Evolutionary conservation across 148 eudicot species (phyloP), one percentile per base, ranked within the genome.

Genomic region (Diospyros lotus): DNA sequence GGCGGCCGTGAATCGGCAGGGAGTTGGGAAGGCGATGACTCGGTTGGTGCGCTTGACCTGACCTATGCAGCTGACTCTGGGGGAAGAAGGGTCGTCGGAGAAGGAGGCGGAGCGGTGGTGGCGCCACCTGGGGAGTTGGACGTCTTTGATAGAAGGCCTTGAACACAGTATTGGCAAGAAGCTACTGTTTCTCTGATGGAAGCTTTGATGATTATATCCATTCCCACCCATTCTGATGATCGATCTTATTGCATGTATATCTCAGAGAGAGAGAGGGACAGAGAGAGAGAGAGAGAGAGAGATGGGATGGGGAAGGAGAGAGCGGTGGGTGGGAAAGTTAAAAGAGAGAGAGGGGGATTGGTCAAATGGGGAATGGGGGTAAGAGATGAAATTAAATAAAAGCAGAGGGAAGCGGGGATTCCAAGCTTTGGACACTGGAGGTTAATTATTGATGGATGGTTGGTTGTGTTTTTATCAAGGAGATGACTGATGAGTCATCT

Each of bases 101-200:
- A 75, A 38, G n/a, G 73, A n/a, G 15, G 73, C 61, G 53, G 75
- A 28, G 64, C 75, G 12, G 3, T 63, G 51, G 12, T 12, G 79
- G n/a, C 50, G 79, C 63, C 58, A 74, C 55, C 76, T 79, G 11
- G 83, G 79, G 52, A 48, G 72, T 15, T 77, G 82, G 0, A 83
- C 81, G 77, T 90, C 88, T 71, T 86, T 86, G 78, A 84, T 50
- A 42, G 93, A 78, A 18, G 91, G 42, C 66, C 84, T 76, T 38
- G 91, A 79, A 78, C 97, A 93, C 14, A 93, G 50, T 81, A 89
- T 84, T 62, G 97, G 95, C 58, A 90, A 62, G 80, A 86, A 90
- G 6, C 64, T 82, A 51, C 58, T 74, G 14, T 76, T 90, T 28
- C 12, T 6, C 3, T 54, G 50, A 38, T 76, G 64, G 40, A 53